Evolutionary conservation across 2,329 filamentous ascomycete genomes (phyloP).

Genomic region (Trichoderma hamatum): DNA sequence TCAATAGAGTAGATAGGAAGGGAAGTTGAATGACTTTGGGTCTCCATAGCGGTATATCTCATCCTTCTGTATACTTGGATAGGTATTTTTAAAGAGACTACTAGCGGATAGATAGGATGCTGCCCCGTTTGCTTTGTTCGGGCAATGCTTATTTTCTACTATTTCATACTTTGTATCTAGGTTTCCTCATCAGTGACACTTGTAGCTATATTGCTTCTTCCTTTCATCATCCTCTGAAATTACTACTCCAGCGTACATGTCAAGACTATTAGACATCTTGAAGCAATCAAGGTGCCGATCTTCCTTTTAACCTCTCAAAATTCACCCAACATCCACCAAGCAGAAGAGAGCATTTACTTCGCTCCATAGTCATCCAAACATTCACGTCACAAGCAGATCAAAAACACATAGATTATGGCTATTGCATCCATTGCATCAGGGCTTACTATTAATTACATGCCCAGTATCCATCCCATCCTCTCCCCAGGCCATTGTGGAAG

Average conservation of each 20-base stretch:
- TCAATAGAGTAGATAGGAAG: neutral
- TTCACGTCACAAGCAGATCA: neutral
- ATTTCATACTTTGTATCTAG: neutral
- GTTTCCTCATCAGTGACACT: neutral
- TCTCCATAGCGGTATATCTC: neutral
- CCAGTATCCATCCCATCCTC: neutral
- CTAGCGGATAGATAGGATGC: neutral
- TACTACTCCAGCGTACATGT: too few species aligned
- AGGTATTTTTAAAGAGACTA: neutral
- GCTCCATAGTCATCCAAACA: neutral
- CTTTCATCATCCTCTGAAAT: too few species aligned
- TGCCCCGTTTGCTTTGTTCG: neutral
- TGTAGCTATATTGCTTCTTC: neutral
- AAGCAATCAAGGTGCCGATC: too few species aligned
- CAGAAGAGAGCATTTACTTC: too few species aligned
- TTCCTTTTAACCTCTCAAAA: too few species aligned
- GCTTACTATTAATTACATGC: slow-evolving; percentile 6
- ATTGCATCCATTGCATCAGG: neutral
- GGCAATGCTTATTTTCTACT: neutral
- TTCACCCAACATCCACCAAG: too few species aligned
- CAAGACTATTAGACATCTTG: too few species aligned
- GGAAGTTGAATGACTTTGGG: neutral
- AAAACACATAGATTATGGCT: neutral
- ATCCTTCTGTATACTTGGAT: neutral
- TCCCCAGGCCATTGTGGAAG: neutral